phyloP scores from a whole-genome alignment of 768 basidiomycete species.

The Asterophora parasitica region DNA sequence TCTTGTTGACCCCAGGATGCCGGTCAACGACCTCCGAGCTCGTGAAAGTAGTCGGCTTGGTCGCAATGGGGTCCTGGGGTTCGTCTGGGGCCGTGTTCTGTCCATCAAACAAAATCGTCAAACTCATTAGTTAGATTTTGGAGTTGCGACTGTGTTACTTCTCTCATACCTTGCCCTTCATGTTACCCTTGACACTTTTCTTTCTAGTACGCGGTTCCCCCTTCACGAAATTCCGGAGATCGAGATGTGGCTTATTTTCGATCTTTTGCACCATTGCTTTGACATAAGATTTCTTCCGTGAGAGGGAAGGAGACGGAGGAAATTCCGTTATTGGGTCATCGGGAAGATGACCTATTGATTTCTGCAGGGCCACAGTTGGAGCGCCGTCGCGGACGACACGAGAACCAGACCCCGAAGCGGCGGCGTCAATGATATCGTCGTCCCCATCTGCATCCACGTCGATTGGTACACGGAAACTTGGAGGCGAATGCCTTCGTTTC shows the following conservation, averaged over 20 bases:
- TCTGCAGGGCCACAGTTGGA: constrained; percentile 11
- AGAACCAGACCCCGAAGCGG: constrained; percentile 8
- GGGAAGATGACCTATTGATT: neutral
- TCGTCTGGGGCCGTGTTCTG: neutral
- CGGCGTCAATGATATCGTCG: neutral
- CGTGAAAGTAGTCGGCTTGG: neutral
- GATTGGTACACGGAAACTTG: neutral
- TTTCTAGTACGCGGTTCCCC: neutral
- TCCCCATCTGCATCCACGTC: neutral
- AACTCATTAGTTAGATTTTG: neutral
- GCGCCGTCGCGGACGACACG: constrained; percentile 12
- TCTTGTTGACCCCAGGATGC: neutral
- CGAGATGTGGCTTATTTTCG: constrained; percentile 3
- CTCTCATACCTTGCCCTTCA: constrained; percentile 16
- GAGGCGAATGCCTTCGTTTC: neutral
- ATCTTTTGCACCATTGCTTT: neutral
- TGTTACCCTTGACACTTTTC: constrained; percentile 7
- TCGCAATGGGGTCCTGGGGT: neutral
- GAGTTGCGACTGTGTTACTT: too few relatives aligned
- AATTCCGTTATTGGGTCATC: constrained; percentile 11
- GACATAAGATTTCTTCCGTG: constrained; percentile 1
- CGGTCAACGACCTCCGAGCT: neutral
- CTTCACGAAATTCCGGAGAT: constrained; percentile 1
- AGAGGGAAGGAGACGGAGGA: neutral
- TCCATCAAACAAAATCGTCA: neutral